phyloP scores from a whole-genome alignment of 495 filamentous ascomycete species.

The Hyphodiscus hymeniophilus region DNA sequence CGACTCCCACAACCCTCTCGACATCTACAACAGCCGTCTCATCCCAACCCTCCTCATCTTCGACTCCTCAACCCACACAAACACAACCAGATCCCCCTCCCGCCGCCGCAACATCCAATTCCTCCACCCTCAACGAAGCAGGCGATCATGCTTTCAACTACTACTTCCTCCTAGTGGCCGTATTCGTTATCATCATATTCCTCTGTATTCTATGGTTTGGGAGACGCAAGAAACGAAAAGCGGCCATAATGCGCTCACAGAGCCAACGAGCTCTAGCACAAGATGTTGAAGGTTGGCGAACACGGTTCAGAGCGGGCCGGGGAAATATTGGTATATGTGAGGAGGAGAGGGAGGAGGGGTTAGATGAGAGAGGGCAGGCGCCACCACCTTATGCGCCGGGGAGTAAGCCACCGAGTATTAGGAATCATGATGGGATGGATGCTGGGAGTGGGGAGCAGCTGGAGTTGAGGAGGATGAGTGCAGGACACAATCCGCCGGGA shows the following conservation, averaged over 20 bases:
- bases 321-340: neutral
- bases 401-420: constrained; percentile 23
- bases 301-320: constrained; percentile 2
- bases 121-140: neutral
- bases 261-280: constrained; percentile 23
- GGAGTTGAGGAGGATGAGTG: constrained; percentile 9
- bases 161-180: constrained; percentile 23
- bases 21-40: constrained; percentile 2
- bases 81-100: constrained; percentile 4
- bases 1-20: constrained; percentile 1
- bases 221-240: constrained; percentile 13
- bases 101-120: constrained; percentile 2
- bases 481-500: constrained; percentile 3
- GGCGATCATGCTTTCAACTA: constrained; percentile 24
- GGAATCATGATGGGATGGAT: neutral
- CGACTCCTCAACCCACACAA: neutral
- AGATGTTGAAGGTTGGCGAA: constrained; percentile 22
- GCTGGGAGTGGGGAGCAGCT: constrained; percentile 1
- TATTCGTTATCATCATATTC: constrained; percentile 19
- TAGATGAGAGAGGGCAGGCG: constrained; percentile 50
- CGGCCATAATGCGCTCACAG: constrained; percentile 2
- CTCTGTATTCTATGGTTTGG: constrained; percentile 22
- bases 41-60: neutral
- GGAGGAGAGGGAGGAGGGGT: constrained; percentile 28
- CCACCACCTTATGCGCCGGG: constrained; percentile 44